Evolutionary conservation across 148 eudicot species (phyloP).

Genomic region (Tetragonia tetragonoides): DNA sequence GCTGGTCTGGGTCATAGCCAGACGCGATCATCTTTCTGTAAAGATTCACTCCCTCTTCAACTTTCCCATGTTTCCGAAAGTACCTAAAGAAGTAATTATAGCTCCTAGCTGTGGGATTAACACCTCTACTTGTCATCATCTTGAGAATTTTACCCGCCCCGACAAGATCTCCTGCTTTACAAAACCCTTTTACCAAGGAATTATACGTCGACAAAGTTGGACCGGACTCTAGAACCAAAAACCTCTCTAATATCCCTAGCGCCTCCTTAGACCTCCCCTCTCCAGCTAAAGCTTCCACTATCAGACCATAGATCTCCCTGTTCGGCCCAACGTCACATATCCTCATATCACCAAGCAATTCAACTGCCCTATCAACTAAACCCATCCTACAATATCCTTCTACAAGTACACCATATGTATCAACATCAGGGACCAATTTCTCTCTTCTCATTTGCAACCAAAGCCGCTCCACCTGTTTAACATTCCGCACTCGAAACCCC

Average conservation of each 20-base stretch:
- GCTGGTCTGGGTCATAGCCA: constrained; percentile 53
- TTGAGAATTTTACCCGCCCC: constrained; percentile 68
- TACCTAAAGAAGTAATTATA: constrained; percentile 63
- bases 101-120: constrained; percentile 55
- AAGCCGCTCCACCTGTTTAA: constrained; percentile 42
- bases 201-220: constrained; percentile 66
- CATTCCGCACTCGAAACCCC: constrained; percentile 50
- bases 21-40: constrained; percentile 56
- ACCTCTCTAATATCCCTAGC: constrained; percentile 62
- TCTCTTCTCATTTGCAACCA: constrained; percentile 53
- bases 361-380: constrained; percentile 55
- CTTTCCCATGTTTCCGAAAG: constrained; percentile 43
- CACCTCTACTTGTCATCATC: constrained; percentile 65
- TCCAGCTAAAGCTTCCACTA: constrained; percentile 67
- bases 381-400: constrained; percentile 65
- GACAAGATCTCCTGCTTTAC: constrained; percentile 67
- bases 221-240: constrained; percentile 57
- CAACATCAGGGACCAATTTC: constrained; percentile 44
- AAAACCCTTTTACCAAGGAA: constrained; percentile 71
- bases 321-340: constrained; percentile 48
- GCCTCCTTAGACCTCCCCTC: constrained; percentile 72
- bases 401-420: constrained; percentile 61
- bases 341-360: constrained; percentile 61
- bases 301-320: constrained; percentile 51
- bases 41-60: constrained; percentile 58